These are phyloP conservation scores for Pyrenula massariospora DNA, from an alignment of 495 filamentous ascomycete genomes.

Conservation along the genomic window DNA sequence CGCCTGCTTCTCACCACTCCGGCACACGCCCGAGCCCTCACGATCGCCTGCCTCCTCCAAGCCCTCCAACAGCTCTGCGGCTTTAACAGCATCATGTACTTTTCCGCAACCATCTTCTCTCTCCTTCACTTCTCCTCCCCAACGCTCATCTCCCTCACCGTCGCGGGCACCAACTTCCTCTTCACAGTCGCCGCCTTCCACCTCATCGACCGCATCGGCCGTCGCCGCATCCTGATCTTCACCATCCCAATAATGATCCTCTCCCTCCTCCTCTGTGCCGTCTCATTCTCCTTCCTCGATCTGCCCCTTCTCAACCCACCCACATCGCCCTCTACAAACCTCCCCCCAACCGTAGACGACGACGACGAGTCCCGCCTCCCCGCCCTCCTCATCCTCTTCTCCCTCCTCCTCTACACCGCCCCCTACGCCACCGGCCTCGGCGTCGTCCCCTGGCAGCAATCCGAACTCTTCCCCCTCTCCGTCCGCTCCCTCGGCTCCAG, in stretches of 20 bases:
- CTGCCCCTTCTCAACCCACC: constrained; percentile 14
- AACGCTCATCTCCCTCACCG: constrained; percentile 67
- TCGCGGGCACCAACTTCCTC: constrained; percentile 73
- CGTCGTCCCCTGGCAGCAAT: constrained; percentile 89
- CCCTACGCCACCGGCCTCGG: constrained; percentile 82
- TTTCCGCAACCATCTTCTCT: constrained; percentile 81
- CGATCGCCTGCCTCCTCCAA: constrained; percentile 76
- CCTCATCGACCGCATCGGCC: constrained; percentile 70
- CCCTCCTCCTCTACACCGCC: constrained; percentile 73
- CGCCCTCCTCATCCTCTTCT: constrained; percentile 48
- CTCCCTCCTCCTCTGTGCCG: constrained; percentile 53
- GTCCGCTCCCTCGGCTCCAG: constrained; percentile 74
- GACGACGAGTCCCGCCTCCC: constrained; percentile 11
- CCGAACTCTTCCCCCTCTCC: constrained; percentile 75
- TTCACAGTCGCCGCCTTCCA: constrained; percentile 69
- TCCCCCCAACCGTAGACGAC: constrained; percentile 1
- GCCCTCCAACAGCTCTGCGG: constrained; percentile 84
- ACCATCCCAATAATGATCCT: constrained; percentile 77
- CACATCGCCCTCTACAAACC: constrained; percentile 6
- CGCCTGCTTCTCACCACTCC: background rate
- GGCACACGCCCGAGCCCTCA: constrained; percentile 45
- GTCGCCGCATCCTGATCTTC: constrained; percentile 68
- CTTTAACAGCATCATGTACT: constrained; percentile 94
- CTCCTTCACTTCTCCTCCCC: constrained; percentile 69
- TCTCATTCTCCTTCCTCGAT: constrained; percentile 53